Evolutionary conservation across 345 rosid species (phyloP), one percentile per base, ranked within the genome.

Genomic region (Rhizophora apiculata): DNA sequence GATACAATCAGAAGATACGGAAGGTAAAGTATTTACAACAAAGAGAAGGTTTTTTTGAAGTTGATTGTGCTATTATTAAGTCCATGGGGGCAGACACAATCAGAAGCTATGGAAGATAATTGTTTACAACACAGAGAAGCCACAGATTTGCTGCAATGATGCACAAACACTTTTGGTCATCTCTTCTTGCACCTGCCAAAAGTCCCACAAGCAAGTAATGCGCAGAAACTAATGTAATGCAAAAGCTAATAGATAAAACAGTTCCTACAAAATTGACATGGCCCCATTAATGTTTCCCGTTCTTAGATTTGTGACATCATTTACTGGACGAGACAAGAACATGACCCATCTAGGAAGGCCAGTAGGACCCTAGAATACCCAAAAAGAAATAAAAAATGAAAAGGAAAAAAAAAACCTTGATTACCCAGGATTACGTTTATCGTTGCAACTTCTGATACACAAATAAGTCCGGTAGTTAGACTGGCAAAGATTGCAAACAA

Each of bases 141-240:
- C 21, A 62, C 55, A 24, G 34, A 27, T 57, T 61, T 64, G 48
- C 15, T 34, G 55, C 16, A 21, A 52, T 16, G 36, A 21, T 11
- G 57, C 61, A 39, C n/a, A n/a, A 20, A 1, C 15, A 20, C 20
- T 65, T 36, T 55, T 56, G 55, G 55, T 74, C 80, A 73, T 76
- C 82, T 70, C 68, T 60, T 68, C 72, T 60, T 80, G 65, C n/a
- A 64, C 80, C 86, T 78, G 86, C 74, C 30, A 65, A 51, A 29
- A 29, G 54, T 69, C 39, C 60, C 32, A 34, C 49, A 59, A 64
- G 29, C 0, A 22, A 3, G 60, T 22, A 3, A 43, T 43, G 18
- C 3, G 18, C 3, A 31, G 30, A 61, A 10, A 21, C n/a, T 16
- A 48, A 8, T 4, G 61, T 1, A 64, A 48, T 16, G 26, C 27